These are phyloP conservation scores for Ascobolus immersus DNA, from an alignment of 495 filamentous ascomycete genomes.

Conservation along the genomic window DNA sequence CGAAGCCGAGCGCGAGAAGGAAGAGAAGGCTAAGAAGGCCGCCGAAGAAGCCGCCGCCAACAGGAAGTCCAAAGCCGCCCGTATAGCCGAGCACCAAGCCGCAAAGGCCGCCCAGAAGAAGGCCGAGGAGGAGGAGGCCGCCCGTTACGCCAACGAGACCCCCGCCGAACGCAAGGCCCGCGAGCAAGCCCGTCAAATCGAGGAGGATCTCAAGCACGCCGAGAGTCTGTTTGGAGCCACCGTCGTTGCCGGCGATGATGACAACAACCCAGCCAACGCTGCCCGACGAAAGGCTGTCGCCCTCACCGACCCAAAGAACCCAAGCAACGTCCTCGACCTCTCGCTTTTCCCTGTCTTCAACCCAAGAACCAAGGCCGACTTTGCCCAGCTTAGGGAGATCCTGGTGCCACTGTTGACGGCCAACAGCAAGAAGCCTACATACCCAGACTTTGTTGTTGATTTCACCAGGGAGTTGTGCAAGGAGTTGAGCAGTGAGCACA, in stretches of 20 bases:
- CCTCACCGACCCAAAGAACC: conserved; percentile 38
- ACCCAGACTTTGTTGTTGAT: conserved; percentile 67
- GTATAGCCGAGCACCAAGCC: conserved; percentile 50
- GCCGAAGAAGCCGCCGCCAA: conserved; percentile 79
- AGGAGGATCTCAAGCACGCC: conserved; percentile 71
- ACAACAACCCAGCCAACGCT: conserved; percentile 29
- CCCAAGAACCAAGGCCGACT: conserved; percentile 63
- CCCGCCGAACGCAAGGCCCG: conserved; percentile 46
- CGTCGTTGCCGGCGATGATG: conserved; percentile 35
- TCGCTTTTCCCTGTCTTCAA: conserved; percentile 61
- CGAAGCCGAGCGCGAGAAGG: conserved; percentile 83
- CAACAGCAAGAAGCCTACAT: conserved; percentile 73
- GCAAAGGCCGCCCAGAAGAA: conserved; percentile 22
- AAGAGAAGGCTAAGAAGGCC: conserved; percentile 54
- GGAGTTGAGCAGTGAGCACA: conserved; percentile 69
- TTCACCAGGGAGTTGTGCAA: conserved; percentile 67
- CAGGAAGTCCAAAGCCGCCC: conserved; percentile 73
- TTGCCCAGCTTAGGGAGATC: conserved; percentile 43
- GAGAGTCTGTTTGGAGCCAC: conserved; percentile 69
- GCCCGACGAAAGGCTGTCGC: conserved; percentile 33
- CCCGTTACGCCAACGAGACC: conserved; percentile 39
- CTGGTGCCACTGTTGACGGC: conserved; percentile 46
- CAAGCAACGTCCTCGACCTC: conserved; percentile 56
- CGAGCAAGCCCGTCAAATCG: conserved; percentile 32
- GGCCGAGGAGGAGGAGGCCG: conserved; percentile 30